Evolutionary conservation across 768 basidiomycete genomes (phyloP).

Genomic region (Sporobolomyces roseus): DNA sequence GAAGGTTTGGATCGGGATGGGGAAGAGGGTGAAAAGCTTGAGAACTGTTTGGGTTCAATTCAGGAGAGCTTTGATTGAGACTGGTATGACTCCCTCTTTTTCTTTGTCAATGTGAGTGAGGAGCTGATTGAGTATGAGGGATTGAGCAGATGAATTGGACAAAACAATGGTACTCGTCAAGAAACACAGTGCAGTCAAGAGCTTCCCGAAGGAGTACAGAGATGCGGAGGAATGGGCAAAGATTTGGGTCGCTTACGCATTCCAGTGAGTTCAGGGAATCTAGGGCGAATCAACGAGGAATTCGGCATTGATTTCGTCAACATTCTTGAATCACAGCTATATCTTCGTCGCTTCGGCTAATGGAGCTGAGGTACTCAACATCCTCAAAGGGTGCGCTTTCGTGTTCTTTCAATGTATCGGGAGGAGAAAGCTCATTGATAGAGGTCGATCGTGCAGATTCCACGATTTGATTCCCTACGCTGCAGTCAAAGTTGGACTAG

Average conservation of each 20-base stretch:
- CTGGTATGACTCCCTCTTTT: not conserved
- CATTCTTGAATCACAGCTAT: slow-evolving; percentile 11
- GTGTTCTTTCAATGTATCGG: no score
- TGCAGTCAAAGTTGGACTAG: slow-evolving; percentile 32
- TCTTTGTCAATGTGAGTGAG: not conserved
- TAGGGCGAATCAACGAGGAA: not conserved
- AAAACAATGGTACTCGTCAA: slow-evolving; percentile 13
- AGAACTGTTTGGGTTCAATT: slow-evolving; percentile 31
- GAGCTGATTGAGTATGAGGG: not conserved
- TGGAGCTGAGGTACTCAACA: slow-evolving; percentile 26
- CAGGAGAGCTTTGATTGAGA: slow-evolving; percentile 10
- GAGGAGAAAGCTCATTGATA: no score
- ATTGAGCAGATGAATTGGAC: slow-evolving; percentile 35
- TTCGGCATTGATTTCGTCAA: not conserved
- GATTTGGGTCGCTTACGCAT: slow-evolving; percentile 35
- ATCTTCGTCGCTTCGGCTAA: slow-evolving; percentile 32
- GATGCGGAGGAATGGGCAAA: slow-evolving; percentile 38
- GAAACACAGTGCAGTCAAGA: not conserved
- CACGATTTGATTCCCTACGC: slow-evolving; percentile 38
- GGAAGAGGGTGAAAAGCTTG: slow-evolving; percentile 9
- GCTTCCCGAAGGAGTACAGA: slow-evolving; percentile 25
- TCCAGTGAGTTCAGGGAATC: slow-evolving; percentile 39
- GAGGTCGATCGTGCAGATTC: no score
- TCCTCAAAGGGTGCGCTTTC: slow-evolving; percentile 25
- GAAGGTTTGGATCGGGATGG: slow-evolving; percentile 18